Evolutionary conservation across 2,329 filamentous ascomycete genomes (phyloP).

Genomic region (Calonectria henricotiae): DNA sequence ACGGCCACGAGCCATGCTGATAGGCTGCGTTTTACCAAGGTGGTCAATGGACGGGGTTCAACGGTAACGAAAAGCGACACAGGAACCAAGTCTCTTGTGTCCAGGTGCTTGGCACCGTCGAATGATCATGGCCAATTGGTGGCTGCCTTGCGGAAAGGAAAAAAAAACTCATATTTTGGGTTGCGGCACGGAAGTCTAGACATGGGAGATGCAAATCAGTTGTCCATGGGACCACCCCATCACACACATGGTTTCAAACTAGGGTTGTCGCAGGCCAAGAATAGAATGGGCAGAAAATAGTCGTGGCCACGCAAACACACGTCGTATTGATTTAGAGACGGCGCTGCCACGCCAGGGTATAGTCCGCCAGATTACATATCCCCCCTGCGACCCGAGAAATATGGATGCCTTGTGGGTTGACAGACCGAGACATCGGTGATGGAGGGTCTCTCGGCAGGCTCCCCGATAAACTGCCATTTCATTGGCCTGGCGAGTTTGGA

Average conservation of each 20-base stretch:
- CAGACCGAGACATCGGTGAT: conserved; percentile 4
- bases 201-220: background rate
- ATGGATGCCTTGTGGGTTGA: conserved; percentile 53
- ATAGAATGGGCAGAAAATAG: conserved; percentile 10
- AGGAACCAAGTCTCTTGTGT: conserved; percentile 18
- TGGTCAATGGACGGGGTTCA: conserved; percentile 20
- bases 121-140: conserved; percentile 32
- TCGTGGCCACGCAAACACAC: conserved; percentile 1
- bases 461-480: conserved; percentile 48
- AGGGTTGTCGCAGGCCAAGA: background rate
- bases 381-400: conserved; percentile 45
- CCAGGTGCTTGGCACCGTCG: conserved; percentile 7
- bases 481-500: conserved; percentile 47
- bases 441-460: conserved; percentile 49
- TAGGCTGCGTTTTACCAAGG: background rate
- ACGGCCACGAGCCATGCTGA: conserved; percentile 8
- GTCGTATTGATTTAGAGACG: conserved; percentile 27
- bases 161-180: conserved; percentile 14
- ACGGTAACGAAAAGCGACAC: background rate
- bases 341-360: background rate
- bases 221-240: conserved; percentile 11
- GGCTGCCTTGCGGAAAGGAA: conserved; percentile 29
- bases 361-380: conserved; percentile 46
- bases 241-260: background rate
- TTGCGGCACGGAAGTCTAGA: conserved; percentile 18